Evolutionary conservation across 371 early-diverging fungal genomes (phyloP), one percentile per base, ranked within the genome.

Genomic region (Entomophthora muscae): DNA sequence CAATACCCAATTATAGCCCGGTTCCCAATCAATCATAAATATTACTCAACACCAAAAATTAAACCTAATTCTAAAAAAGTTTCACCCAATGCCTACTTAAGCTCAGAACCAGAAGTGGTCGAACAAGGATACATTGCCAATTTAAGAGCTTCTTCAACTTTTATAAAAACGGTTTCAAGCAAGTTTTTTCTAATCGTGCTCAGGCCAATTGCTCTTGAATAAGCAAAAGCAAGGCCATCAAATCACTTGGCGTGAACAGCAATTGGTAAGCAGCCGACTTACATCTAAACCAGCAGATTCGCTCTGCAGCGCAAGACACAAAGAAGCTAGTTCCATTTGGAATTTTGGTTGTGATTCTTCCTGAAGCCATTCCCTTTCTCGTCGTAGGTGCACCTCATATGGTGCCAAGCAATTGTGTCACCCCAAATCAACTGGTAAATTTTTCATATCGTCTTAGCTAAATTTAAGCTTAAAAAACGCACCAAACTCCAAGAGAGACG

Each of bases 301-400:
- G 72, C 60, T 70, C 67, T 32, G 73, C 81, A 1, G 69, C 76
- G 21, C 75, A 72, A 57, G 81, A 83, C 67, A 67, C 81, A 67
- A 61, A 74, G 54, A 78, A 80, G 31, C 56, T 82, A 58, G 73
- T 82, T 63, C 84, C 84, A 10, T 83, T 83, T 69, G 80, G 75
- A 1, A 28, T 79, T 21, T 67, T 80, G 7, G 74, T 81, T 57
- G 21, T 73, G 28, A 70, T 83, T 27, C 71, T 82, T 1, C 79
- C 82, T 26, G 83, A 83, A 73, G 78, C 79, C 72, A 81, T 83
- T 64, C 83, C 83, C 13, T 69, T 83, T 53, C 67, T 76, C 57
- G 76, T 83, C 30, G 74, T 78, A 26, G 81, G 77, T 64, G 77
- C 72, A 2, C 83, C 83, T 31, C 74, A 75, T 27, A 71, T 81